Evolutionary conservation across 768 basidiomycete genomes (phyloP), one percentile per base, ranked within the genome.

Genomic region (Tulasnella sp.): DNA sequence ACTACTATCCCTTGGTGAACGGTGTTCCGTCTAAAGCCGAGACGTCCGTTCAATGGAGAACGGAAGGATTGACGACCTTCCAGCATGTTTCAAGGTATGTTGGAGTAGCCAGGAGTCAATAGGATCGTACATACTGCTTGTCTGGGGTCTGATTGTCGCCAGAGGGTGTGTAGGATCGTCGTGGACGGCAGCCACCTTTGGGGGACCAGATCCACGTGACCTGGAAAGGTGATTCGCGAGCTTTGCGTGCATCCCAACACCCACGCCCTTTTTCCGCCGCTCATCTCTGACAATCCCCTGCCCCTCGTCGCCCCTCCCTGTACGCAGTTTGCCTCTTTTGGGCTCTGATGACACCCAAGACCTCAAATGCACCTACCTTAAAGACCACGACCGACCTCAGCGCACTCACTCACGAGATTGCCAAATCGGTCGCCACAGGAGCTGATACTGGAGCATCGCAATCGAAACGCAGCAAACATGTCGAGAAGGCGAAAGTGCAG

Each of bases 401-500:
- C 36, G 42, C 68, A 5, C 40, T 69, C 22, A 37, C 68, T 14
- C 44, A 41, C 32, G 68, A 69, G 68, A 59, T 69, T 35, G 39
- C 68, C 8, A 69, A 42, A 47, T 69, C 68, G n/a, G 68, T 69
- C 22, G 41, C 68, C 7, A 32, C 34, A 34, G 63, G 37, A 62
- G 67, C 34, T 19, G 68, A 59, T 35, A 37, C n/a, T 26, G 66
- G 66, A 40, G 66, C 14, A 19, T 1, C 37, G 26, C 41, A 47
- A 35, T 69, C 70, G 26, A 71, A 71, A 64, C 52, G 70, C 8
- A 66, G 14, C n/a, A 72, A 72, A 37, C 72, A 72, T 52, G 42
- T 72, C 5, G 72, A 72, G 44, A 72, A 72, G 66, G 64, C 66
- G 17, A 72, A 72, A 66, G 9, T 72, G 44, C 72, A 72, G 35